phyloP scores from a whole-genome alignment of 2,329 filamentous ascomycete species.

The Ophiostoma novo-ulmi region DNA sequence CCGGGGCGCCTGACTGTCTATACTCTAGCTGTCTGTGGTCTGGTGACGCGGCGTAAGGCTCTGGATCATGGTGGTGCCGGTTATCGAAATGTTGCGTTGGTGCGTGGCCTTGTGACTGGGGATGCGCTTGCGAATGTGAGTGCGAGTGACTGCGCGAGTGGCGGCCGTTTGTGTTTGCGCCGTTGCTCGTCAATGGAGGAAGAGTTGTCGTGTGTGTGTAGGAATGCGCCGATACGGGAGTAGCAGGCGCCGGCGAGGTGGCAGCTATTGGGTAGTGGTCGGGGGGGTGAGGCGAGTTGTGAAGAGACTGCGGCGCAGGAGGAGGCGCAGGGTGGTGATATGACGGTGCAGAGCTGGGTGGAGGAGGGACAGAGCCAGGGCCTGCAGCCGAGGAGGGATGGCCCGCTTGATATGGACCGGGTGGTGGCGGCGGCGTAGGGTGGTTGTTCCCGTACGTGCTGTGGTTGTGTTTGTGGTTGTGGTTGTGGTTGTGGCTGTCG shows the following conservation, averaged over 20 bases:
- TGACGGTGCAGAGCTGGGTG: slow-evolving; percentile 22
- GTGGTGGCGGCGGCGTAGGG: neutral
- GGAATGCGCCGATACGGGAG: slow-evolving; percentile 19
- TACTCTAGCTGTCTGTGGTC: slow-evolving; percentile 10
- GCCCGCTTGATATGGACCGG: slow-evolving; percentile 29
- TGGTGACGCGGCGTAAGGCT: neutral
- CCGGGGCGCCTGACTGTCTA: neutral
- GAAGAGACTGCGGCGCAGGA: neutral
- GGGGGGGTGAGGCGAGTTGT: neutral
- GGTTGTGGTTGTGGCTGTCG: slow-evolving; percentile 7
- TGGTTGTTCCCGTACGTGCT: slow-evolving; percentile 7
- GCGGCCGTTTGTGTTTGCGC: slow-evolving; percentile 25
- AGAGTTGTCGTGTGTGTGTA: slow-evolving; percentile 18
- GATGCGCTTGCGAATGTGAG: neutral
- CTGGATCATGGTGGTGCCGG: slow-evolving; percentile 10
- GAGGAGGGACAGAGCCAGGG: neutral
- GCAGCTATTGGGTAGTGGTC: slow-evolving; percentile 7
- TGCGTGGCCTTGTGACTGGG: neutral
- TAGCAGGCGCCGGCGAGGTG: slow-evolving; percentile 17
- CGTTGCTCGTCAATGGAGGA: slow-evolving; percentile 19
- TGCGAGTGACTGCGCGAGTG: slow-evolving; percentile 14
- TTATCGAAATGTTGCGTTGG: neutral
- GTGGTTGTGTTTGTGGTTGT: slow-evolving; percentile 6
- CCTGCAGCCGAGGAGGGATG: slow-evolving; percentile 22
- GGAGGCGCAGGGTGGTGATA: neutral